phyloP scores from a whole-genome alignment of 352 stramenopile species.

The Phytophthora pistaciae region DNA sequence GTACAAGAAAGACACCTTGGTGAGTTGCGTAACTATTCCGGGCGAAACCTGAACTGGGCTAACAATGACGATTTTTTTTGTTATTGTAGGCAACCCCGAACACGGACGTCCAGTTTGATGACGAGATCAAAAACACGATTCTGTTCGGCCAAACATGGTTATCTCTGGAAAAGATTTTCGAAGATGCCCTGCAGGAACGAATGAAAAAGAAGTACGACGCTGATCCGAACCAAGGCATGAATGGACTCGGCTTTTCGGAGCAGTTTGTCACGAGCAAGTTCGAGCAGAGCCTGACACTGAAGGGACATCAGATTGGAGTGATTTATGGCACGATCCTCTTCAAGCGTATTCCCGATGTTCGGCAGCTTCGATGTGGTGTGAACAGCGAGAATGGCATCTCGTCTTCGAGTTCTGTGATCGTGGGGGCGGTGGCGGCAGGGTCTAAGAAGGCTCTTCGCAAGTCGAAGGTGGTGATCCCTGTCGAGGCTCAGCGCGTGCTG shows the following conservation, averaged over 20 bases:
- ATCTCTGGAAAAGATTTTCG: conserved; percentile 90
- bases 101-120: conserved; percentile 71
- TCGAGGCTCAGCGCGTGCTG: conserved; percentile 87
- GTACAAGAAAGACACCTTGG: conserved; percentile 83
- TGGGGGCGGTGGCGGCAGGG: conserved; percentile 59
- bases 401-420: conserved; percentile 89
- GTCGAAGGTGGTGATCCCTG: conserved; percentile 82
- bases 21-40: too few species aligned
- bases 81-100: conserved; percentile 40
- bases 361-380: conserved; percentile 85
- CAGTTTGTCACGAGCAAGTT: conserved; percentile 88
- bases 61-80: background rate
- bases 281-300: conserved; percentile 88
- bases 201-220: conserved; percentile 82
- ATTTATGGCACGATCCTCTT: conserved; percentile 91
- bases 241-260: conserved; percentile 71
- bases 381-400: conserved; percentile 91
- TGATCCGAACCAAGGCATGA: conserved; percentile 46
- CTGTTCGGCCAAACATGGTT: conserved; percentile 91
- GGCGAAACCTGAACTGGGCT: background rate
- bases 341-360: conserved; percentile 90
- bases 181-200: conserved; percentile 88
- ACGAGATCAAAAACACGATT: conserved; percentile 87
- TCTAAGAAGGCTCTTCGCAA: conserved; percentile 76
- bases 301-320: conserved; percentile 88